Conservation (phyloP, 768 basidiomycete species). For the Daedalea quercina region DNA sequence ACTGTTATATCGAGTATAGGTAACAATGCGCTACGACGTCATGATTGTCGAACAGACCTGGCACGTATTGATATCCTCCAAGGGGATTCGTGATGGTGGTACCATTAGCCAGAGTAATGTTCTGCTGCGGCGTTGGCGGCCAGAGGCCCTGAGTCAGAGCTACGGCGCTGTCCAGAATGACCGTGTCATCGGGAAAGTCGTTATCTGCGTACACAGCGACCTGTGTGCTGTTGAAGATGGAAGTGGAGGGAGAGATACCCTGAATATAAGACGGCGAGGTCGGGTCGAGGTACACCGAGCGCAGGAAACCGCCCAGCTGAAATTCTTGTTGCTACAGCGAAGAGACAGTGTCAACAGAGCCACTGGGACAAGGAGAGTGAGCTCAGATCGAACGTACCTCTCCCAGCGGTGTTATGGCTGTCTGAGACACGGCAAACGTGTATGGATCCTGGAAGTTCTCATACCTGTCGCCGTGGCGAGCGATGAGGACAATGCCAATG, state of each 20-base stretch:
- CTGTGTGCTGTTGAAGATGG: slow-evolving; percentile 31
- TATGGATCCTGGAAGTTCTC: slow-evolving; percentile 61
- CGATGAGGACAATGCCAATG: slow-evolving; percentile 20
- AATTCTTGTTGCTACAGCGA: slow-evolving; percentile 44
- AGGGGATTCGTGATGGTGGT: slow-evolving; percentile 52
- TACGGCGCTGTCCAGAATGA: slow-evolving; percentile 60
- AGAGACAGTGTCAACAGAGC: too few species aligned
- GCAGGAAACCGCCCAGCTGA: slow-evolving; percentile 46
- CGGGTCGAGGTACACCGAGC: slow-evolving; percentile 43
- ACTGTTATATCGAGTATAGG: slow-evolving; percentile 28
- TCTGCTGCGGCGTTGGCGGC: slow-evolving; percentile 41
- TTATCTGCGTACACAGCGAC: slow-evolving; percentile 50
- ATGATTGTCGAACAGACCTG: slow-evolving; percentile 24
- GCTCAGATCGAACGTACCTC: slow-evolving; percentile 50
- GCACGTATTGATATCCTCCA: slow-evolving; percentile 57
- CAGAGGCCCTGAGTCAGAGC: slow-evolving; percentile 67
- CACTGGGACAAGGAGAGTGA: neutral
- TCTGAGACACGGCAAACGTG: slow-evolving; percentile 49
- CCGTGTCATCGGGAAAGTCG: slow-evolving; percentile 61
- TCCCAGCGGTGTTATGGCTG: slow-evolving; percentile 58
- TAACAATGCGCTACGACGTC: neutral
- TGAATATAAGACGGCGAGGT: slow-evolving; percentile 48
- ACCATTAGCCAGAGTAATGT: slow-evolving; percentile 57
- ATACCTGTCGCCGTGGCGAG: slow-evolving; percentile 21
- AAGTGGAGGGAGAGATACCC: slow-evolving; percentile 24